phyloP scores from a whole-genome alignment of 2,329 filamentous ascomycete species.

The Didymellaceae sp. region DNA sequence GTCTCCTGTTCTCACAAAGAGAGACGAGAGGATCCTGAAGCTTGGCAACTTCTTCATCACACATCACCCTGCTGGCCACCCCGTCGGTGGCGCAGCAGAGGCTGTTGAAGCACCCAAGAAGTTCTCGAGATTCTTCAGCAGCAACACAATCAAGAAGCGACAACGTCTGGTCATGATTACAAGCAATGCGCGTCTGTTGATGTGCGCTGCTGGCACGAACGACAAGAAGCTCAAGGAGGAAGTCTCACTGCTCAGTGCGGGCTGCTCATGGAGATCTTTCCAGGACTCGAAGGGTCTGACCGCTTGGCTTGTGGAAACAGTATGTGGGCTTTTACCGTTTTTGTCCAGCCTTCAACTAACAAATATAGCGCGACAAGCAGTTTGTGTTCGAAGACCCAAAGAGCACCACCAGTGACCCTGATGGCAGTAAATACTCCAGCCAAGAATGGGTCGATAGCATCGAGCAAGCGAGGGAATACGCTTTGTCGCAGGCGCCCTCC shows the following conservation, averaged over 20 bases:
- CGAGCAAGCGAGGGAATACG: constrained; percentile 84
- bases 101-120: constrained; percentile 74
- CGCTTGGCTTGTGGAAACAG: constrained; percentile 90
- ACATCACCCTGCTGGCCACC: constrained; percentile 77
- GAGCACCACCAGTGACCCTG: constrained; percentile 67
- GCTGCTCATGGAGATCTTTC: constrained; percentile 79
- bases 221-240: constrained; percentile 96
- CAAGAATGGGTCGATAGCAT: constrained; percentile 93
- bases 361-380: constrained; percentile 80
- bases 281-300: constrained; percentile 86
- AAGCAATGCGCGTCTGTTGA: constrained; percentile 84
- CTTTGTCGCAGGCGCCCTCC: constrained; percentile 72
- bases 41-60: constrained; percentile 89
- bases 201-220: constrained; percentile 89
- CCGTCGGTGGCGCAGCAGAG: constrained; percentile 73
- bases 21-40: constrained; percentile 93
- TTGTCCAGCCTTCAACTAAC: neutral
- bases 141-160: constrained; percentile 88
- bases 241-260: constrained; percentile 78
- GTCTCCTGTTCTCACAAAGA: constrained; percentile 90
- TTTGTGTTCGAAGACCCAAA: constrained; percentile 96
- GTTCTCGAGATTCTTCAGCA: constrained; percentile 90
- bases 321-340: constrained; percentile 59
- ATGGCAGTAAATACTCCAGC: constrained; percentile 70
- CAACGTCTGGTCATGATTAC: constrained; percentile 95